Base-by-base conservation (phyloP, 1,284 basidiomycete species). In the Ustilago esculenta region DNA sequence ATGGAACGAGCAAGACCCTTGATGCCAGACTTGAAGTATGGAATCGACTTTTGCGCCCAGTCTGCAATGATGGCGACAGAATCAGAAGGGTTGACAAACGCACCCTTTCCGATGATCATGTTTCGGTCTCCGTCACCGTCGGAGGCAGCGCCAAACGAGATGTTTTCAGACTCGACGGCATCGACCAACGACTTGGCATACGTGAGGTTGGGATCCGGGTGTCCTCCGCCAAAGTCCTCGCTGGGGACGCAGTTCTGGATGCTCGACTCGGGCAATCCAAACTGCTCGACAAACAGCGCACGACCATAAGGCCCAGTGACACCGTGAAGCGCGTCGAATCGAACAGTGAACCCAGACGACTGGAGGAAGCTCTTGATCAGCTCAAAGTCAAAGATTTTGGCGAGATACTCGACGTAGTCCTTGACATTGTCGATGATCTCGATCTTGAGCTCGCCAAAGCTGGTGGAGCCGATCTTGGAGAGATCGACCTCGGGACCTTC, bases 81-180 rank as follows among this genome's bases (percentile, higher is more conserved):
- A 84, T 98, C 95, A 23, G 90, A 92, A 15, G 95, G 95, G 30
- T 94, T 98, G 69, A 98, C 96, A 83, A 99, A 98, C 27, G 95
- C 96, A 72, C 90, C 90, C 83, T 92, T 91, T 79, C 95, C 96
- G 84, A 98, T 98, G 82, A 99, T 98, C 95, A 98, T 98, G 87
- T 98, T 98, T 64, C 95, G 86, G 84, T 98, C 95, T 37, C 95
- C 95, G 80, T 98, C 95, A 44, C 95, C 95, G 82, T 99, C 95
- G 65, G 90, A 92, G 5, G 95, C 95, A 30, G 96, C 96, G 61
- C 95, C 95, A 79, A 99, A 98, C 44, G 88, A 86, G 75, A 98
- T 94, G 75, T 88, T 87, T 52, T 92, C 87, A 79, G 86, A 86
- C 84, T 98, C 94, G 34, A 98, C 95, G 17, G 86, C 89, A 70